Percentiles rank a stretch among this genome's conserved stretches.
Conservation (phyloP, 495 filamentous ascomycete genomes). For the Neurospora sp. region DNA sequence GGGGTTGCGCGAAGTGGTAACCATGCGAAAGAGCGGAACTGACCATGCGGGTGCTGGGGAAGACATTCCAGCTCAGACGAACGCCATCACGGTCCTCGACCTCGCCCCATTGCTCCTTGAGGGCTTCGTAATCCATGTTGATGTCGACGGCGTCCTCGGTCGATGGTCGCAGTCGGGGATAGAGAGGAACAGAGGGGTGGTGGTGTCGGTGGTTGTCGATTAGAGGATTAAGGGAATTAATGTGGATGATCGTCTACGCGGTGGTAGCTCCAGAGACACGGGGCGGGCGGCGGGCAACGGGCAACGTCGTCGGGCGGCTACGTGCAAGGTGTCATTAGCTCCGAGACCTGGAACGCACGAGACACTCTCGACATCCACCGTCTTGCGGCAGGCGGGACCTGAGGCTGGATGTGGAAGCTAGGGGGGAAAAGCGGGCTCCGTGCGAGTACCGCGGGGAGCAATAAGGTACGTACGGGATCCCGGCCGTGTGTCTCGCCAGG, state of each 20-base stretch:
- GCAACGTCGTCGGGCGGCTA: conserved; percentile 1
- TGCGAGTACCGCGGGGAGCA: background rate
- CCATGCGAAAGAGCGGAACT: conserved; percentile 16
- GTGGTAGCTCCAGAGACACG: background rate
- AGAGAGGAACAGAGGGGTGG: background rate
- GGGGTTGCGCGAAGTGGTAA: conserved; percentile 17
- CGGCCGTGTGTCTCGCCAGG: background rate
- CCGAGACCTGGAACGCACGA: conserved; percentile 1
- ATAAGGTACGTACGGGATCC: background rate
- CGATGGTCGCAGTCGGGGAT: background rate
- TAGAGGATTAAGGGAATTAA: background rate
- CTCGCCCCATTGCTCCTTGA: conserved; percentile 97
- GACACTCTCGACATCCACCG: background rate
- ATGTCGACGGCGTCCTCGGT: background rate
- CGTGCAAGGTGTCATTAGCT: conserved; percentile 23
- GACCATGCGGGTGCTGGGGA: conserved; percentile 96
- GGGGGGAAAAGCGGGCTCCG: background rate
- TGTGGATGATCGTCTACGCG: background rate
- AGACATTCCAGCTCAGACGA: conserved; percentile 97
- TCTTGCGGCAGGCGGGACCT: background rate
- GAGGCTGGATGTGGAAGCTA: background rate
- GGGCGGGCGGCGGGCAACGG: background rate
- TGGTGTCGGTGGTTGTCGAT: background rate
- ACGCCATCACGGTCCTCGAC: conserved; percentile 96
- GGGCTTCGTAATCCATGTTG: conserved; percentile 45